Evolutionary conservation across 2,329 filamentous ascomycete genomes (phyloP), one percentile per base, ranked within the genome.

Genomic region (Rosellinia necatrix): DNA sequence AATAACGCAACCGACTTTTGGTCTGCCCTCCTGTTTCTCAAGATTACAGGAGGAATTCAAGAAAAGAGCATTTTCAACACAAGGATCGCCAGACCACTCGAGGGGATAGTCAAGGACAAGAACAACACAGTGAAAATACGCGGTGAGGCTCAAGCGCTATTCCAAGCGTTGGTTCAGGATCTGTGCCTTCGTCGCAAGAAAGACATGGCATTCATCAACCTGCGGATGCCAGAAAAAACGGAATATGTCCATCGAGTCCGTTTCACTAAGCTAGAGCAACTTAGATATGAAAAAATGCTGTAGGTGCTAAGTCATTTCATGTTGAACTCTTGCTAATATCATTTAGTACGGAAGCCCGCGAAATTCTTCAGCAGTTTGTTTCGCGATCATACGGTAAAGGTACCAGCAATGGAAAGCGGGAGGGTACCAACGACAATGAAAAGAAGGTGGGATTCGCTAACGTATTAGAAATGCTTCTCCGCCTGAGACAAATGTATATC

Each of bases 201-300:
- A 70, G 87, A 93, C 53, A 96, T 96, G 91, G 81, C 81, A 4
- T 96, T 96, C 67, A 83, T 96, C 49, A 90, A 96, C 63, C 76
- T 96, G 17, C 88, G 86, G 59, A 78, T 96, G 7, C 91, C 92
- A 0, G 78, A 85, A 12, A 85, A 96, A 66, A 87, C 85, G 1
- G 91, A 93, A 68, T 92, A 88, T 62, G 78, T 94, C 5, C 87
- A 94, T 65, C 83, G 84, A 7, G 84, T 96, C 63, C 79, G 85
- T 7, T 91, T 96, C 66, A 81, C 86, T 38, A 73, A 83, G 0
- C 85, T 92, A 30, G 92, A 96, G 70, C 80, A 85, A 63, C 82
- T 86, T 64, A 90, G 89, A 73, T 96, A 96, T 68, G 83, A 91
- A 34, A 85, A 85, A 30, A 78, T 96, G 48, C 77, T 87, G 79